A percentile compares a stretch with the other conserved stretches of the same genome.
Evolutionary conservation across 1,139 yeast genomes (phyloP).

Genomic region (Saccharomyces uvarum): DNA sequence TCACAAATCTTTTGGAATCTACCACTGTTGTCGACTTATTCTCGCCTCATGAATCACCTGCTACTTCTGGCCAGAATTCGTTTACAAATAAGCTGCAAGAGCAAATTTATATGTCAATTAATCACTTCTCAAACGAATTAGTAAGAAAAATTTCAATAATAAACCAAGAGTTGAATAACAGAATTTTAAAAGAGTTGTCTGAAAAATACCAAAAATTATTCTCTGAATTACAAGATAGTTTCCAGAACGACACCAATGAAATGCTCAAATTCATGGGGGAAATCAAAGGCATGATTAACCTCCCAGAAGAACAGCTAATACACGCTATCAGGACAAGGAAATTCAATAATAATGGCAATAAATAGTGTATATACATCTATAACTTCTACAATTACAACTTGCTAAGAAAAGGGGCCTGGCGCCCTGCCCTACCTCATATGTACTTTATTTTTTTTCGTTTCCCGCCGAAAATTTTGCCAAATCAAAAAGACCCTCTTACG

Average conservation of each 20-base stretch:
- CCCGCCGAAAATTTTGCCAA: background rate
- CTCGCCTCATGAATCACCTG: constrained; percentile 5
- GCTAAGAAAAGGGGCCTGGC: background rate
- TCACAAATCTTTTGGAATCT: constrained; percentile 10
- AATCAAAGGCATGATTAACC: constrained; percentile 30
- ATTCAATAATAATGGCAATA: background rate
- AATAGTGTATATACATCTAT: background rate
- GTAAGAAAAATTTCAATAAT: constrained; percentile 31
- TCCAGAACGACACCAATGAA: constrained; percentile 33
- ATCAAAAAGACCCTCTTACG: constrained; percentile 3
- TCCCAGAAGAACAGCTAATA: constrained; percentile 32
- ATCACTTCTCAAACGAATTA: constrained; percentile 31
- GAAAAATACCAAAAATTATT: constrained; percentile 31
- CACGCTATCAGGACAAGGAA: constrained; percentile 23
- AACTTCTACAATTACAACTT: background rate
- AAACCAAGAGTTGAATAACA: constrained; percentile 33
- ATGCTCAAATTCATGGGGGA: constrained; percentile 32
- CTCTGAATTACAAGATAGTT: constrained; percentile 28
- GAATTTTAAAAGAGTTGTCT: constrained; percentile 30
- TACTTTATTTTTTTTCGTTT: background rate
- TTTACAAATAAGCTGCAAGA: constrained; percentile 33
- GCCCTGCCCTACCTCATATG: no score
- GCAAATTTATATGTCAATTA: constrained; percentile 32
- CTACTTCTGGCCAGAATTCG: constrained; percentile 10
- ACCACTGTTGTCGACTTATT: constrained; percentile 11